Evolutionary conservation across 108 stramenopile species (phyloP).

Genomic region (Skeletonema costatum): DNA sequence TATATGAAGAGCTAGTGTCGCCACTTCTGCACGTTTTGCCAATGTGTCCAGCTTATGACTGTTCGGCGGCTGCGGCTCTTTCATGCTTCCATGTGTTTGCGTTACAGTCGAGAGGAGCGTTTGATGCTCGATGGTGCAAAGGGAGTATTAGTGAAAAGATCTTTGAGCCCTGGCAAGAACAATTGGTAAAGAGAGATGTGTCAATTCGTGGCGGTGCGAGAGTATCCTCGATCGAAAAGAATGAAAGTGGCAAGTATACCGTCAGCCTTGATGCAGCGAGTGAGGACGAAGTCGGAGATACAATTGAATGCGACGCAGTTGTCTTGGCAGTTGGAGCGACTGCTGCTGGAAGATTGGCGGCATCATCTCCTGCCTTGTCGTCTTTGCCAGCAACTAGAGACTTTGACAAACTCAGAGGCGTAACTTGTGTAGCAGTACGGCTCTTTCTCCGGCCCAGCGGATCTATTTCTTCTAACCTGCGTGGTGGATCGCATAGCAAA

Average conservation of each 20-base stretch:
- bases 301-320: constrained; percentile 68
- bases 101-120: constrained; percentile 80
- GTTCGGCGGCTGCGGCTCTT: constrained; percentile 84
- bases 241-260: constrained; percentile 17
- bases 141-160: constrained; percentile 75
- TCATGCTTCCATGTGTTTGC: constrained; percentile 91
- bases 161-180: constrained; percentile 74
- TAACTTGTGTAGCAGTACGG: constrained; percentile 83
- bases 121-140: constrained; percentile 84
- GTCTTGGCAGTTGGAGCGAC: constrained; percentile 82
- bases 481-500: constrained; percentile 39
- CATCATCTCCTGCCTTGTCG: constrained; percentile 55
- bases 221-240: constrained; percentile 55
- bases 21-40: constrained; percentile 85
- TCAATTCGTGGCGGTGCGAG: constrained; percentile 57
- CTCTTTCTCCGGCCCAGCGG: constrained; percentile 57
- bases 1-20: constrained; percentile 72
- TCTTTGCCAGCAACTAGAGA: constrained; percentile 38
- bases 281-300: constrained; percentile 29
- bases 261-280: constrained; percentile 18
- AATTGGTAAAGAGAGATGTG: constrained; percentile 55
- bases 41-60: constrained; percentile 84
- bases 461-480: constrained; percentile 18
- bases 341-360: constrained; percentile 49
- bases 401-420: constrained; percentile 74